These are phyloP conservation scores for Kuraishia borneana DNA, from an alignment of 805 yeast species.

Conservation along the genomic window DNA sequence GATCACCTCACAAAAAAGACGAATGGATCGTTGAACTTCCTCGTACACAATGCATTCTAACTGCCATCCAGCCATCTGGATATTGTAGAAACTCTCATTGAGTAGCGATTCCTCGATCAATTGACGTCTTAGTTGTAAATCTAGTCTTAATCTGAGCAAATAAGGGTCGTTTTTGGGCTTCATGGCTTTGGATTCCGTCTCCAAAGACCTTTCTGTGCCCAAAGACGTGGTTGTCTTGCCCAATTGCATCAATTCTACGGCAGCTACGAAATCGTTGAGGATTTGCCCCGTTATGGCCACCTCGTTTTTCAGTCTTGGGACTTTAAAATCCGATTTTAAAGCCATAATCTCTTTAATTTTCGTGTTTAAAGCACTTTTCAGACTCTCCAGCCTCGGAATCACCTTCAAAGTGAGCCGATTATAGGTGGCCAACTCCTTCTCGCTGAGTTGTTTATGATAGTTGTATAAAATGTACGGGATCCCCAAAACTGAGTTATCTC, in stretches of 20 bases:
- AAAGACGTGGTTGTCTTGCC: slow-evolving; percentile 20
- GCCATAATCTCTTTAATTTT: slow-evolving; percentile 44
- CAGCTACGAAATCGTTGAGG: slow-evolving; percentile 33
- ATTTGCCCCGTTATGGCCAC: slow-evolving; percentile 52
- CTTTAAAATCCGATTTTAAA: slow-evolving; percentile 48
- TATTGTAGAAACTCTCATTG: slow-evolving; percentile 52
- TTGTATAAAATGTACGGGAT: slow-evolving; percentile 18
- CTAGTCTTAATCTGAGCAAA: slow-evolving; percentile 46
- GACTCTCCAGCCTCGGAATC: slow-evolving; percentile 44
- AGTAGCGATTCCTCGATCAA: slow-evolving; percentile 52
- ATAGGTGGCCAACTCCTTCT: slow-evolving; percentile 38
- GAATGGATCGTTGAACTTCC: slow-evolving; percentile 49
- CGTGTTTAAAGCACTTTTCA: slow-evolving; percentile 39
- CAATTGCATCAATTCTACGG: slow-evolving; percentile 28
- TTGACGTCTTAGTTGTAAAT: slow-evolving; percentile 56
- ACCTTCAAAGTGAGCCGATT: slow-evolving; percentile 37
- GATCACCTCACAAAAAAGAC: slow-evolving; percentile 37
- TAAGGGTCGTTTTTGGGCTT: slow-evolving; percentile 42
- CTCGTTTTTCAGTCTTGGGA: slow-evolving; percentile 44
- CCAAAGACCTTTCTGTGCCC: slow-evolving; percentile 13
- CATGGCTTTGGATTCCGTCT: slow-evolving; percentile 12
- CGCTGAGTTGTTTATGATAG: slow-evolving; percentile 19
- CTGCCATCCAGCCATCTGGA: slow-evolving; percentile 56
- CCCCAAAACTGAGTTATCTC: slow-evolving; percentile 24
- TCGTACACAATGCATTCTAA: slow-evolving; percentile 51